Evolutionary conservation across 2,329 filamentous ascomycete genomes (phyloP).

Genomic region (Shiraia bambusicola): DNA sequence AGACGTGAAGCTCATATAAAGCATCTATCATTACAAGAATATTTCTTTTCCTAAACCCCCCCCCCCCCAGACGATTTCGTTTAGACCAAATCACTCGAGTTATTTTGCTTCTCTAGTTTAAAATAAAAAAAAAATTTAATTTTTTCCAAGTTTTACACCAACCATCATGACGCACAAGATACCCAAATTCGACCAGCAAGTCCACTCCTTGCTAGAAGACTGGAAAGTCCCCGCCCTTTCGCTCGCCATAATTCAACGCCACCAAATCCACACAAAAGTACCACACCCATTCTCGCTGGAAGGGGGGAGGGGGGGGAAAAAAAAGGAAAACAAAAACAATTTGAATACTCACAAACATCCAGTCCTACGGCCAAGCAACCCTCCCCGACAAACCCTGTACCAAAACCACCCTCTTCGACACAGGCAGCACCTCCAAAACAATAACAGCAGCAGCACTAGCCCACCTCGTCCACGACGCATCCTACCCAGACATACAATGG

Average conservation of each 20-base stretch:
- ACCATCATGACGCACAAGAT: conserved; percentile 5
- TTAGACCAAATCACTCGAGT: too few species aligned
- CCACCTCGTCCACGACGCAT: conserved; percentile 50
- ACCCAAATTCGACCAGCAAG: conserved; percentile 12
- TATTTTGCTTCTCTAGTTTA: too few species aligned
- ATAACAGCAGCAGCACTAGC: conserved; percentile 55
- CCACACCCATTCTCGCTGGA: too few species aligned
- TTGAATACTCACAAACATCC: conserved; percentile 6
- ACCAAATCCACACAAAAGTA: conserved; percentile 46
- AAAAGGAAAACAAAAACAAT: too few species aligned
- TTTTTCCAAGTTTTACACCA: conserved; percentile 27
- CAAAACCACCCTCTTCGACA: conserved; percentile 55
- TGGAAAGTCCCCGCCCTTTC: conserved; percentile 55
- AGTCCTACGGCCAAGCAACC: conserved; percentile 42
- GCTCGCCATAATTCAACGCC: conserved; percentile 52
- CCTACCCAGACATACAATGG: conserved; percentile 48
- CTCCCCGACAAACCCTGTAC: conserved; percentile 22
- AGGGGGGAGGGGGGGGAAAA: too few species aligned
- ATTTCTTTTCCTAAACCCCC: too few species aligned
- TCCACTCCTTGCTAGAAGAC: conserved; percentile 37
- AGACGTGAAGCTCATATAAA: too few species aligned
- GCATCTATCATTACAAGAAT: too few species aligned
- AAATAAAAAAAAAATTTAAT: conserved; percentile 24
- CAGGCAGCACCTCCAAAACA: conserved; percentile 60
- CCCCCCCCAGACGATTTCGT: too few species aligned